phyloP scores from a whole-genome alignment of 495 filamentous ascomycete genomes.

The Cercophora samala region DNA sequence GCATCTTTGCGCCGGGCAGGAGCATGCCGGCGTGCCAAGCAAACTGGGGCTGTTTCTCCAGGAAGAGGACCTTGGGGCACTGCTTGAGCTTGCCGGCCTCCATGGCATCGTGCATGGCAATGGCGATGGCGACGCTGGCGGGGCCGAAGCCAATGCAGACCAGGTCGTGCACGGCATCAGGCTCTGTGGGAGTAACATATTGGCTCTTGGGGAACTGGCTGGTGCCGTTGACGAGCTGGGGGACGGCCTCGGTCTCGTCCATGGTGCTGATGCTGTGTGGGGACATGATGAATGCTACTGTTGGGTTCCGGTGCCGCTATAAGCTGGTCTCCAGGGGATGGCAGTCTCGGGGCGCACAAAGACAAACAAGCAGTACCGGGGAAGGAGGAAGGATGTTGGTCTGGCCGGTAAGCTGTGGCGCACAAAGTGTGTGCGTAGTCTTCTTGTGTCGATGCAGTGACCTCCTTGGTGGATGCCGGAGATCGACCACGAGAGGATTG shows the following conservation, averaged over 20 bases:
- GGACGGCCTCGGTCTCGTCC: constrained; percentile 16
- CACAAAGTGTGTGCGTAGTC: neutral
- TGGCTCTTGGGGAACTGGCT: constrained; percentile 26
- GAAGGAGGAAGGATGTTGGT: neutral
- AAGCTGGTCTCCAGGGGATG: neutral
- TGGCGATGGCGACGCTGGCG: constrained; percentile 86
- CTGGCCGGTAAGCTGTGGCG: neutral
- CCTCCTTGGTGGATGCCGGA: neutral
- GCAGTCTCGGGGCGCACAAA: neutral
- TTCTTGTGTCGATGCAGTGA: neutral
- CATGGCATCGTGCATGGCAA: constrained; percentile 75
- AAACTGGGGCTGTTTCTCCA: constrained; percentile 81
- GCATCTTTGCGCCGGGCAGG: constrained; percentile 89
- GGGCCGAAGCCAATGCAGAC: constrained; percentile 93
- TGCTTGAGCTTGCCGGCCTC: constrained; percentile 38
- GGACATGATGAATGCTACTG: constrained; percentile 22
- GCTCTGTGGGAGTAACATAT: constrained; percentile 18
- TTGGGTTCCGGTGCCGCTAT: neutral
- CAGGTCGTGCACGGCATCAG: constrained; percentile 68
- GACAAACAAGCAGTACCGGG: neutral
- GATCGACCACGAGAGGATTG: neutral
- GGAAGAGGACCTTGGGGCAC: constrained; percentile 69
- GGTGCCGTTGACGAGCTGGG: constrained; percentile 18
- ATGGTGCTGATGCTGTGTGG: constrained; percentile 29
- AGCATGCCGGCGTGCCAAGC: constrained; percentile 96